Conservation (phyloP, 345 rosid genomes). For the Gossypium rotundifolium region DNA sequence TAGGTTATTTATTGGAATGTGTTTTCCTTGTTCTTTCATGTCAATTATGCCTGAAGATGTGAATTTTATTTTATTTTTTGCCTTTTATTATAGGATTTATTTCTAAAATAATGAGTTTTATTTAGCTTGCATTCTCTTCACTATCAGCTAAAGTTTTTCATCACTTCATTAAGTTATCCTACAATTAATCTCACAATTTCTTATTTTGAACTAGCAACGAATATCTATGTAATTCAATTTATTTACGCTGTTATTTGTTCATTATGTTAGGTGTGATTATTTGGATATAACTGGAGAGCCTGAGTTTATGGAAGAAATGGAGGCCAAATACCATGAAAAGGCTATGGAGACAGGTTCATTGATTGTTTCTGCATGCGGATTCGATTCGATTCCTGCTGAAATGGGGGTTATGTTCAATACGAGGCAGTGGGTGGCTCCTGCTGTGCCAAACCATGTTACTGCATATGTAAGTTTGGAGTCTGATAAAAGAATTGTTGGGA, state of each 20-base stretch:
- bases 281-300: conserved; percentile 93
- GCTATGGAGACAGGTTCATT: conserved; percentile 66
- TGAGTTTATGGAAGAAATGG: conserved; percentile 85
- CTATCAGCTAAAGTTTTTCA: not conserved
- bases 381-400: conserved; percentile 88
- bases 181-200: not conserved
- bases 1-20: not conserved
- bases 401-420: conserved; percentile 71
- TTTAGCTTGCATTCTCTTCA: not conserved
- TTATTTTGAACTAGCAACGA: not conserved
- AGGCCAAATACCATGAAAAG: conserved; percentile 58
- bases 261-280: conserved; percentile 60
- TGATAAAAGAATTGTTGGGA: conserved; percentile 58
- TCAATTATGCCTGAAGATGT: not conserved
- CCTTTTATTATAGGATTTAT: not conserved
- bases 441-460: conserved; percentile 60
- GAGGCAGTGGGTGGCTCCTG: conserved; percentile 65
- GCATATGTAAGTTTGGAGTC: conserved; percentile 81
- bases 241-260: not conserved
- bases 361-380: conserved; percentile 88
- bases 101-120: not conserved
- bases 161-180: not conserved
- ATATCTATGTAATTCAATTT: not conserved
- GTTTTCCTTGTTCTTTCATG: not conserved
- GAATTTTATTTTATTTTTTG: not conserved